Base-by-base conservation (phyloP, 805 yeast genomes). In the Pichia nanzhaoensis region DNA sequence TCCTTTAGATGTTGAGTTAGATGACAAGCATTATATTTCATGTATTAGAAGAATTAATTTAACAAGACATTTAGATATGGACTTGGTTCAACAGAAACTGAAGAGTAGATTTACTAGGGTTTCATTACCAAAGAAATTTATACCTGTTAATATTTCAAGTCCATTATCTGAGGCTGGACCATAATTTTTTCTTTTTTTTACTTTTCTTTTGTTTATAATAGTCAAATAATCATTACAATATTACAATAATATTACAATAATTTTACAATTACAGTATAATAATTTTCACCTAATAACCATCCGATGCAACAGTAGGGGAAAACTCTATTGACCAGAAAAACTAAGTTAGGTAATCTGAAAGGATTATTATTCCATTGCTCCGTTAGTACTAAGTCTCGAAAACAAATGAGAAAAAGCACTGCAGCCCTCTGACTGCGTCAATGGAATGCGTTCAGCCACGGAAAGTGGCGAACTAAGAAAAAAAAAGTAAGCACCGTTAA, bases 1-100 rank as follows among this genome's bases (percentile, higher is more conserved):
- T 64, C 99, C 99, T 22, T 73, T 93, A 52, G 99, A 93, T 66
- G 95, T 95, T 38, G 96, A 91, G 64, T 72, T 93, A 39, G 99
- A 93, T 66, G 91, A 88, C 38, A 90, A 88, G 60, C 99, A 93
- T 66, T 91, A 93, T 65, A 93, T 93, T 51, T 90, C 96, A 21
- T 91, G 97, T 59, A 93, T 93, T 55, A 95, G 97, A 39, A 79
- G 93, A 57, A 79, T 89, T 44, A 82, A 87, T 46, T 72, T 93
- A 55, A 93, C 99, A 1, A 80, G 95, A 60, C 97, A 93, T 65
- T 71, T 93, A 62, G 99, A 93, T 60, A 78, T 88, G 75, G 95
- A 88, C 58, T 76, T 87, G 56, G 91, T 93, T 20, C 76, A 83
- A 24, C 91, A 84, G 56, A 84, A 83, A 57, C 73, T 93, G 55